These are phyloP conservation scores for Podaxis sp. DNA, from an alignment of 768 basidiomycete genomes.

Conservation along the genomic window DNA sequence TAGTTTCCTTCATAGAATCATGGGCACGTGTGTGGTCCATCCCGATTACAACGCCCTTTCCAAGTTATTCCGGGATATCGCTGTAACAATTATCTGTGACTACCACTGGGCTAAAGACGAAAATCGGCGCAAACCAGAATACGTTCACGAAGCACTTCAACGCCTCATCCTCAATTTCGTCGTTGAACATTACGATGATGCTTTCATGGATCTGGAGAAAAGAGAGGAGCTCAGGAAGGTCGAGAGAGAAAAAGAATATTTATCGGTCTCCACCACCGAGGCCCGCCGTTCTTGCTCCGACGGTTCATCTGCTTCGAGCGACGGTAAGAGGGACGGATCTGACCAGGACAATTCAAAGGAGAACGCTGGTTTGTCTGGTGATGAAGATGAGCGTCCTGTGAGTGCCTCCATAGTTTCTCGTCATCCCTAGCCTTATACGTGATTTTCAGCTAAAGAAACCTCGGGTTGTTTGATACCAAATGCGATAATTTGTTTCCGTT, in stretches of 20 bases:
- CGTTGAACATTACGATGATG: constrained; percentile 5
- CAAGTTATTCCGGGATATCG: neutral
- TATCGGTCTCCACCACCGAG: neutral
- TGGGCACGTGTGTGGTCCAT: neutral
- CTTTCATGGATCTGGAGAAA: constrained; percentile 5
- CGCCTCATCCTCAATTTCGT: constrained; percentile 17
- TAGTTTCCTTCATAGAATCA: neutral
- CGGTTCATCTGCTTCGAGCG: neutral
- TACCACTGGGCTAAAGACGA: constrained; percentile 11
- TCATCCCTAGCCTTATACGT: too few relatives aligned
- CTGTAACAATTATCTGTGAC: neutral
- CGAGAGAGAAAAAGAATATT: neutral
- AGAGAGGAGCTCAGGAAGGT: neutral
- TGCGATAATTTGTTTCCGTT: too few relatives aligned
- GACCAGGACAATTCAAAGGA: too few relatives aligned
- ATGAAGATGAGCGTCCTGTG: too few relatives aligned
- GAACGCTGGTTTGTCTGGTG: too few relatives aligned
- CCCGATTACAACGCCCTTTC: constrained; percentile 1
- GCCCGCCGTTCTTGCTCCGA: neutral
- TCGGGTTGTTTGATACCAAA: too few relatives aligned
- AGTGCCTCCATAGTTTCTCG: too few relatives aligned
- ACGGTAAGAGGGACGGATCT: neutral
- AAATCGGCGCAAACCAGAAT: constrained; percentile 7
- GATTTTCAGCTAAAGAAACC: too few relatives aligned
- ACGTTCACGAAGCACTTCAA: constrained; percentile 15